phyloP scores from a whole-genome alignment of 2,329 filamentous ascomycete genomes.

The Penicillium sp. region DNA sequence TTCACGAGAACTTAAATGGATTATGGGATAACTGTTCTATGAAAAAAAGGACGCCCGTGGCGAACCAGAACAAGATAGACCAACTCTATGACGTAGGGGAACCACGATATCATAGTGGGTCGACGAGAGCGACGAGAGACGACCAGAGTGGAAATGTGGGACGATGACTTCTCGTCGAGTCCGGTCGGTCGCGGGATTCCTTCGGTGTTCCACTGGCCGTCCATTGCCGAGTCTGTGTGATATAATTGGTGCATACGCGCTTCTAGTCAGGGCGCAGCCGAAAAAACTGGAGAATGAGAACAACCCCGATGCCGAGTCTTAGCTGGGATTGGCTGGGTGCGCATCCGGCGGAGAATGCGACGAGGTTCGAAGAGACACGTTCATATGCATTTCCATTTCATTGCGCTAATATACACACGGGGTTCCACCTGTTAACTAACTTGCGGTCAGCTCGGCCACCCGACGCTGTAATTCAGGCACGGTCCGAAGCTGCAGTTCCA shows the following conservation, averaged over 20 bases:
- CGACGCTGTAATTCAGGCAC: constrained; percentile 87
- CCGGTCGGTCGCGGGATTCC: neutral
- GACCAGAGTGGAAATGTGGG: neutral
- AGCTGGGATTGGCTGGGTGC: constrained; percentile 11
- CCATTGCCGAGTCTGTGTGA: constrained; percentile 2
- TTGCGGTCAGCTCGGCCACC: constrained; percentile 73
- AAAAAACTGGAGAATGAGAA: constrained; percentile 1
- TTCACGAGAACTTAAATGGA: neutral
- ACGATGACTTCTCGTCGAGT: too few species aligned
- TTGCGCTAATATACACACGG: constrained; percentile 9
- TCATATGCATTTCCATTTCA: constrained; percentile 7
- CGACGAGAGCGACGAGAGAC: neutral
- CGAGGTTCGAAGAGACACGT: neutral
- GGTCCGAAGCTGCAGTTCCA: constrained; percentile 81
- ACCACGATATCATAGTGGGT: constrained; percentile 21
- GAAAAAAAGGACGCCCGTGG: constrained; percentile 8
- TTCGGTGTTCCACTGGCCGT: too few species aligned
- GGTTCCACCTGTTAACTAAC: constrained; percentile 17
- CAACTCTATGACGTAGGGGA: constrained; percentile 21
- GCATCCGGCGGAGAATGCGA: constrained; percentile 4
- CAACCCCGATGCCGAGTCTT: constrained; percentile 9
- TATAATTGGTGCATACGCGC: constrained; percentile 3
- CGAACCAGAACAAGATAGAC: constrained; percentile 19
- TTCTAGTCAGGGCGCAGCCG: constrained; percentile 5
- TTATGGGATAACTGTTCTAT: neutral